Conservation (phyloP, 345 rosid species). For the Viola odorata region DNA sequence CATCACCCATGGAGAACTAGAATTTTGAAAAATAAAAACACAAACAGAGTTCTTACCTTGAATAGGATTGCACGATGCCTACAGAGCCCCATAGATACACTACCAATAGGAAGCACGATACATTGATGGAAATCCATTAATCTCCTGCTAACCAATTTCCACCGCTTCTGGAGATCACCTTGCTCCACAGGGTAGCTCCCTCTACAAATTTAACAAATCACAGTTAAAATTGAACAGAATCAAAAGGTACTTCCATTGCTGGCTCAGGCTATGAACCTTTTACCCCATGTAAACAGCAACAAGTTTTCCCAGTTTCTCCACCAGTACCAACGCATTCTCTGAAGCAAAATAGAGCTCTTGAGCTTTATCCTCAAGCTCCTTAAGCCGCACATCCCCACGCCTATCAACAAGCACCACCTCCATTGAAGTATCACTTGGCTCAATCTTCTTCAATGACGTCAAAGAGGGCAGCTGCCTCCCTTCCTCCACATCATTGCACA, state of each 20-base stretch:
- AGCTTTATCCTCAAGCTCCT: constrained; percentile 84
- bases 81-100: constrained; percentile 79
- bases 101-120: constrained; percentile 81
- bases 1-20: too few species aligned
- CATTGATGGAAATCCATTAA: constrained; percentile 63
- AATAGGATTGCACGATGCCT: constrained; percentile 93
- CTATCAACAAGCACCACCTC: constrained; percentile 83
- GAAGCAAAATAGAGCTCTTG: constrained; percentile 70
- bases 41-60: constrained; percentile 41
- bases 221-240: neutral
- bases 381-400: constrained; percentile 63
- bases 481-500: constrained; percentile 71
- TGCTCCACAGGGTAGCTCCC: constrained; percentile 75
- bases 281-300: constrained; percentile 94
- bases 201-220: constrained; percentile 31
- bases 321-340: constrained; percentile 57
- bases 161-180: constrained; percentile 73
- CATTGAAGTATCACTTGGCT: constrained; percentile 63
- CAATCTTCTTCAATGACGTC: constrained; percentile 60
- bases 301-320: constrained; percentile 78
- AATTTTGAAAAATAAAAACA: too few species aligned
- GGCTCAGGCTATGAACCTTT: neutral
- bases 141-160: constrained; percentile 68
- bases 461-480: constrained; percentile 65
- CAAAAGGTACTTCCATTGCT: neutral